These are phyloP conservation scores for Musa schizocarpa DNA, from an alignment of 176 grass and related monocot genomes.

Conservation along the genomic window DNA sequence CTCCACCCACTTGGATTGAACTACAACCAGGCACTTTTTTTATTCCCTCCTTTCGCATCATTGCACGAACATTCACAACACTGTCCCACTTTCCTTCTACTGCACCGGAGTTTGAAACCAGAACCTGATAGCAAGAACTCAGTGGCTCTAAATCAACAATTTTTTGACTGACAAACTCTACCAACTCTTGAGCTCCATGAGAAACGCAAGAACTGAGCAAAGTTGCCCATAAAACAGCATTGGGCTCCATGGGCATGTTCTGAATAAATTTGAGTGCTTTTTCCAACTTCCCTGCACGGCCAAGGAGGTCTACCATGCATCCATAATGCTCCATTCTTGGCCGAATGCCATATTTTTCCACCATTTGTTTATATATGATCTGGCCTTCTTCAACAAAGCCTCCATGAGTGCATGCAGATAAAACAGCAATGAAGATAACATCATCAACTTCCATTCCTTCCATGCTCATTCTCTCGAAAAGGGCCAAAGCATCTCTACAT, in stretches of 20 bases:
- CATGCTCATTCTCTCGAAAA: slow-evolving; percentile 31
- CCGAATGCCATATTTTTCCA: slow-evolving; percentile 22
- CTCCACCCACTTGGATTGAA: slow-evolving; percentile 34
- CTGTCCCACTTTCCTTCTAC: slow-evolving; percentile 32
- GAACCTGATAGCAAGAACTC: slow-evolving; percentile 38
- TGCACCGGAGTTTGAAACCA: slow-evolving; percentile 44
- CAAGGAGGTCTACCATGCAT: slow-evolving; percentile 26
- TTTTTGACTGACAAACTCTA: slow-evolving; percentile 32
- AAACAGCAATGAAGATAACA: slow-evolving; percentile 28
- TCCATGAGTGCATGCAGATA: slow-evolving; percentile 43
- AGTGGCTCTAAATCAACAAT: slow-evolving; percentile 32
- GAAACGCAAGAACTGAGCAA: slow-evolving; percentile 39
- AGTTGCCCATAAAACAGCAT: slow-evolving; percentile 40
- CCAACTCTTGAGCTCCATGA: slow-evolving; percentile 33
- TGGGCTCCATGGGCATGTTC: slow-evolving; percentile 29
- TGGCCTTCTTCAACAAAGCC: slow-evolving; percentile 42
- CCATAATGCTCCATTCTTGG: slow-evolving; percentile 30
- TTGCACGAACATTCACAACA: slow-evolving; percentile 26
- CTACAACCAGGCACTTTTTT: slow-evolving; percentile 44
- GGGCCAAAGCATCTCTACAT: slow-evolving; percentile 25
- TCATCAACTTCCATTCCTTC: slow-evolving; percentile 32
- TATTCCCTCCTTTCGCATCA: slow-evolving; percentile 24
- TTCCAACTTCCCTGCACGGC: slow-evolving; percentile 41
- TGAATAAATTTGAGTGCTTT: slow-evolving; percentile 40
- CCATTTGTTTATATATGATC: slow-evolving; percentile 37